Conservation (phyloP, 2,329 filamentous ascomycete genomes). For the Plectosphaerella sp. region DNA sequence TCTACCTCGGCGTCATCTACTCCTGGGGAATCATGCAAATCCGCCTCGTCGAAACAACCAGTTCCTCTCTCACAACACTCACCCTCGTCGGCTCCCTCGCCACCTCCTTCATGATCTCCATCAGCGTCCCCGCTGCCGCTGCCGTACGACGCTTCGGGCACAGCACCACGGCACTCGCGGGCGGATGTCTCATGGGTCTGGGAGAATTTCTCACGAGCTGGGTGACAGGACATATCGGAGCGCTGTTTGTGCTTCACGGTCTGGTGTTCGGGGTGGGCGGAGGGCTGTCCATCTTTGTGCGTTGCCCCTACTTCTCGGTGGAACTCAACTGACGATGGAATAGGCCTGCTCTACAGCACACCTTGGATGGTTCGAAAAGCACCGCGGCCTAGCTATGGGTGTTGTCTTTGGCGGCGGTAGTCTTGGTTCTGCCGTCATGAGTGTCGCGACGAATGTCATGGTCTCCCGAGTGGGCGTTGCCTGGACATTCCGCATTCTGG, state of each 20-base stretch:
- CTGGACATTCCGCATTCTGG: conserved; percentile 21
- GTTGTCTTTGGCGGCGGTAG: conserved; percentile 21
- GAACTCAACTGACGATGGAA: neutral
- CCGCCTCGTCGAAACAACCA: conserved; percentile 14
- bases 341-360: conserved; percentile 20
- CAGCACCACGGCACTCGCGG: conserved; percentile 13
- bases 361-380: conserved; percentile 18
- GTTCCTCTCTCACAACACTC: conserved; percentile 16
- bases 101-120: conserved; percentile 20
- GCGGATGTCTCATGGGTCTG: conserved; percentile 17
- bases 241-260: conserved; percentile 19
- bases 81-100: conserved; percentile 22
- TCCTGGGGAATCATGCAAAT: conserved; percentile 21
- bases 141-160: conserved; percentile 17
- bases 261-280: conserved; percentile 19
- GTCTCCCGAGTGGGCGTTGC: conserved; percentile 15
- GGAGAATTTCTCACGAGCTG: conserved; percentile 21
- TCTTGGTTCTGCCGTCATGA: conserved; percentile 20
- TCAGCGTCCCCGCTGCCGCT: conserved; percentile 17
- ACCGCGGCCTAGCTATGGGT: conserved; percentile 19
- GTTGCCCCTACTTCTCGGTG: neutral
- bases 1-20: conserved; percentile 23
- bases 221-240: conserved; percentile 13
- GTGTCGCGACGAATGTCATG: conserved; percentile 16
- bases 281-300: conserved; percentile 18